Evolutionary conservation across 2,329 filamentous ascomycete species (phyloP).

Genomic region (Alternaria incomplexa): DNA sequence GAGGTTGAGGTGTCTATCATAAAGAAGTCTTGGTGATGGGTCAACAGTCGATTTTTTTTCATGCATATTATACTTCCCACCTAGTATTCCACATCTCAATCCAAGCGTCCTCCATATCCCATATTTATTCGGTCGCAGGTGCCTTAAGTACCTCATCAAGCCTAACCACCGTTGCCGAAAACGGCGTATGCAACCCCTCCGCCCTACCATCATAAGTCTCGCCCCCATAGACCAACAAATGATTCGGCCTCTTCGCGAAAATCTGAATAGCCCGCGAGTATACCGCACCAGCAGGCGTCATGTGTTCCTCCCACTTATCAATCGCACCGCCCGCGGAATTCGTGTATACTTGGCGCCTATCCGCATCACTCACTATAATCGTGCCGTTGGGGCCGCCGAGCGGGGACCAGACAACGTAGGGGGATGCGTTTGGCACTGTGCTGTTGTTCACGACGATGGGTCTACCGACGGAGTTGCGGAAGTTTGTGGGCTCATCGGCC

Average conservation of each 20-base stretch:
- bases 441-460: constrained; percentile 26
- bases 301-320: constrained; percentile 26
- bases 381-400: constrained; percentile 29
- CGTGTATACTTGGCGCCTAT: constrained; percentile 24
- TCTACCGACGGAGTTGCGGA: constrained; percentile 15
- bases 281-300: constrained; percentile 23
- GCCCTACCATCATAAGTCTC: constrained; percentile 22
- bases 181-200: constrained; percentile 12
- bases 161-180: constrained; percentile 21
- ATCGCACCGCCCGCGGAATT: constrained; percentile 22
- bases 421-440: constrained; percentile 24
- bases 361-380: constrained; percentile 26
- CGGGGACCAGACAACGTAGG: constrained; percentile 31
- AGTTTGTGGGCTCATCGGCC: constrained; percentile 24
- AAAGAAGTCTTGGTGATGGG: no score
- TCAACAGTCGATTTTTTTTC: no score
- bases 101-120: neutral
- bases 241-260: constrained; percentile 18
- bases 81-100: neutral
- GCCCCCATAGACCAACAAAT: constrained; percentile 23
- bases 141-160: constrained; percentile 2
- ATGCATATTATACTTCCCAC: no score
- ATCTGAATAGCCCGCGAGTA: constrained; percentile 29
- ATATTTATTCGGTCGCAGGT: neutral
- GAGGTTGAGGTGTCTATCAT: no score